Evolutionary conservation across 1,139 yeast species (phyloP).

Genomic region (Pichiaceae sp.): DNA sequence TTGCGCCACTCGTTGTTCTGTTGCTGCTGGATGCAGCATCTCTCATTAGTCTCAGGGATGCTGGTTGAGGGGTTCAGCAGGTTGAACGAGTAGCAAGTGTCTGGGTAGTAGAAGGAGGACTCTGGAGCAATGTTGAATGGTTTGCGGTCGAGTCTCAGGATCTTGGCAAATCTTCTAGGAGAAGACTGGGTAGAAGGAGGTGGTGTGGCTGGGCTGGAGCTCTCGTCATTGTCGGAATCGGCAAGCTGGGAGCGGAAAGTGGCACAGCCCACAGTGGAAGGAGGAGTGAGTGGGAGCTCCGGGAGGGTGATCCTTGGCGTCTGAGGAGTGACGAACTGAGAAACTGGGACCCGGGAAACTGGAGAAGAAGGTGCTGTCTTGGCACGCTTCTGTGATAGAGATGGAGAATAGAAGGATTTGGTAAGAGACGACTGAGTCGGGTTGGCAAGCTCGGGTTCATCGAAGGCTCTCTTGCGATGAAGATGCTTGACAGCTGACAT

Average conservation of each 20-base stretch:
- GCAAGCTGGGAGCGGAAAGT: slow-evolving; percentile 6
- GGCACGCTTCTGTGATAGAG: slow-evolving; percentile 14
- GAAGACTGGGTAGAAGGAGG: slow-evolving; percentile 29
- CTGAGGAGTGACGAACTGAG: slow-evolving; percentile 12
- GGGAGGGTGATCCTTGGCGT: slow-evolving; percentile 14
- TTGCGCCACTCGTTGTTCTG: slow-evolving; percentile 26
- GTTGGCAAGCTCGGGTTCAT: slow-evolving; percentile 6
- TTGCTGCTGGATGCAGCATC: slow-evolving; percentile 14
- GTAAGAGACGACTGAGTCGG: background rate
- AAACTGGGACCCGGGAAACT: slow-evolving; percentile 3
- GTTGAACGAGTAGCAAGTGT: slow-evolving; percentile 37
- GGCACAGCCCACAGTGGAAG: slow-evolving; percentile 7
- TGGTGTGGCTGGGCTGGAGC: slow-evolving; percentile 15
- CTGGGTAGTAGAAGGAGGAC: slow-evolving; percentile 22
- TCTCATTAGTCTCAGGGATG: slow-evolving; percentile 16
- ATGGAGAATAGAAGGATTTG: slow-evolving; percentile 4
- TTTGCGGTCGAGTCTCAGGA: slow-evolving; percentile 13
- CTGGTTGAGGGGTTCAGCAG: slow-evolving; percentile 20
- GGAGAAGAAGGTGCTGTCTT: slow-evolving; percentile 24
- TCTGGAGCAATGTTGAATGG: slow-evolving; percentile 12
- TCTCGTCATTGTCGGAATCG: background rate
- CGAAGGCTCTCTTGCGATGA: slow-evolving; percentile 12
- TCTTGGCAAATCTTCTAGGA: slow-evolving; percentile 20
- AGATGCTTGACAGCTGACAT: slow-evolving; percentile 2
- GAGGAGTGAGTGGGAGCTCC: slow-evolving; percentile 18